These are phyloP conservation scores for Quercus rubra DNA, from an alignment of 306 rosid species.

Conservation along the genomic window DNA sequence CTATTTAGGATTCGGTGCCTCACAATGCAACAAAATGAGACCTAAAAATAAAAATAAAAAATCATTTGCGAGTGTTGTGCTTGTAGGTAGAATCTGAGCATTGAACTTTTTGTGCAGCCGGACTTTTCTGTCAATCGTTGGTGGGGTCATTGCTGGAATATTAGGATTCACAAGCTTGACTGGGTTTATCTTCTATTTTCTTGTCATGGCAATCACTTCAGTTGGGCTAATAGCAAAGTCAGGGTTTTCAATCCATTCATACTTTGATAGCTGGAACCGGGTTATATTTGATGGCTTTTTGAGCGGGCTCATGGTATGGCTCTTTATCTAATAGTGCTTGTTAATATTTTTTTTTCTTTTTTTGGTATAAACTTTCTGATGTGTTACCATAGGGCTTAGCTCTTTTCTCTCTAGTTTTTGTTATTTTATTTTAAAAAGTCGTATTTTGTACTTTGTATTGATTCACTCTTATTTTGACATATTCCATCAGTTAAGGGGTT, in stretches of 20 bases:
- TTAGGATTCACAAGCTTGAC: slow-evolving; percentile 79
- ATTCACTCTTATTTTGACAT: background rate
- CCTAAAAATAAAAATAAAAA: background rate
- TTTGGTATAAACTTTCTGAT: background rate
- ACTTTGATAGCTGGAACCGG: slow-evolving; percentile 71
- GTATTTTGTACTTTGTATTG: background rate
- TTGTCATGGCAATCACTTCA: slow-evolving; percentile 78
- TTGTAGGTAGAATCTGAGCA: background rate
- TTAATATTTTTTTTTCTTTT: background rate
- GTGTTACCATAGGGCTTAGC: background rate
- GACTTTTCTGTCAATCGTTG: slow-evolving; percentile 88
- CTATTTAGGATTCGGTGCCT: too few relatives aligned
- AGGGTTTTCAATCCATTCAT: slow-evolving; percentile 54
- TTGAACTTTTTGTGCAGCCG: slow-evolving; percentile 61
- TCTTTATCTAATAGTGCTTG: background rate
- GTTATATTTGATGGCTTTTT: slow-evolving; percentile 69
- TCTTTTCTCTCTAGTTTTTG: background rate
- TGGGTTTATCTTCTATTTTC: slow-evolving; percentile 73
- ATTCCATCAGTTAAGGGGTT: background rate
- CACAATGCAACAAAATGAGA: background rate
- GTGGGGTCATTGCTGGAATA: slow-evolving; percentile 95
- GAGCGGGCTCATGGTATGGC: slow-evolving; percentile 68
- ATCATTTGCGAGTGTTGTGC: background rate
- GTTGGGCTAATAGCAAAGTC: slow-evolving; percentile 67
- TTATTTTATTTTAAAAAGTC: background rate